phyloP scores from a whole-genome alignment of 331 rosid species.

The Acacia pycnantha region DNA sequence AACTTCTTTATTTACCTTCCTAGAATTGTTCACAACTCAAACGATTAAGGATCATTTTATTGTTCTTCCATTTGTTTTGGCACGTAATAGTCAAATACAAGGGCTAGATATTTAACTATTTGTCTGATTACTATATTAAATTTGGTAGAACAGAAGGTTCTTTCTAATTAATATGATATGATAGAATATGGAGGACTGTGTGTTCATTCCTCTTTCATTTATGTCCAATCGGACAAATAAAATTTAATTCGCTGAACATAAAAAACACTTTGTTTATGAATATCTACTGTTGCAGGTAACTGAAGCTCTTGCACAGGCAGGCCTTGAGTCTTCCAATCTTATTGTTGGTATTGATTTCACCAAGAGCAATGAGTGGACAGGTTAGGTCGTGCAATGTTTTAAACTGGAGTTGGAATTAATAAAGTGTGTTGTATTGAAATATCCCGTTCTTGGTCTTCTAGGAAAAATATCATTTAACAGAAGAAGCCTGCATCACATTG shows the following conservation, averaged over 20 bases:
- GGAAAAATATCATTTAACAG: slow-evolving; percentile 60
- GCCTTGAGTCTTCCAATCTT: slow-evolving; percentile 86
- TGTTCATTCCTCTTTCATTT: background rate
- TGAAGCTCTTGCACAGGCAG: slow-evolving; percentile 73
- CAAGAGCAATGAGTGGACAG: slow-evolving; percentile 94
- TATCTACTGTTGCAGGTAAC: slow-evolving; percentile 55
- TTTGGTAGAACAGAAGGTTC: background rate
- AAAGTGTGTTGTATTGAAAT: slow-evolving; percentile 15
- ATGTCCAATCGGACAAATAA: background rate
- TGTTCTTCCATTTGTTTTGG: background rate
- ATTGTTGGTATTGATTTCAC: slow-evolving; percentile 88
- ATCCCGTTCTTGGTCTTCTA: slow-evolving; percentile 34
- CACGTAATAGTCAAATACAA: background rate
- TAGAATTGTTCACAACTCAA: background rate
- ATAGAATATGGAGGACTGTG: background rate
- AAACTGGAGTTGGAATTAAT: background rate
- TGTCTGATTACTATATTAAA: slow-evolving; percentile 11
- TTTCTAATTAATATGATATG: background rate
- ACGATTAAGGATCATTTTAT: background rate
- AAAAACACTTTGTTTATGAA: slow-evolving; percentile 14
- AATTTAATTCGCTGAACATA: slow-evolving; percentile 18
- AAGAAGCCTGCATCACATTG: slow-evolving; percentile 73
- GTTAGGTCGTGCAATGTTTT: slow-evolving; percentile 29
- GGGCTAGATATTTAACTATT: background rate
- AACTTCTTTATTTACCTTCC: background rate